A percentile compares a stretch with the other conserved stretches of the same genome.
phyloP scores from a whole-genome alignment of 2,329 filamentous ascomycete genomes.

The Trichophyton rubrum region DNA sequence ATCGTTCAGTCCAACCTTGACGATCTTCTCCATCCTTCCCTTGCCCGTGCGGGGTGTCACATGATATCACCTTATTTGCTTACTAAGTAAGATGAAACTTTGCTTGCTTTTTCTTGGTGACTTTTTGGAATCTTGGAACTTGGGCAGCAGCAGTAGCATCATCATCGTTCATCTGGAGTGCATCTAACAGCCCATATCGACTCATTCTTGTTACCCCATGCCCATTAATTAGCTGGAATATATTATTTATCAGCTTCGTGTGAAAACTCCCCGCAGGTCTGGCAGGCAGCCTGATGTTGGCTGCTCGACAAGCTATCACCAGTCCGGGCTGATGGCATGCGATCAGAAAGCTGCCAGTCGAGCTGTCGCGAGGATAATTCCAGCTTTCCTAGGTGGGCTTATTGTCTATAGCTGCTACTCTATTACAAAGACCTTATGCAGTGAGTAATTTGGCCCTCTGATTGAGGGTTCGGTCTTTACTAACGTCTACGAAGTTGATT shows the following conservation, averaged over 20 bases:
- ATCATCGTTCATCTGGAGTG: background rate
- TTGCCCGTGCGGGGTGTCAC: background rate
- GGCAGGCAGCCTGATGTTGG: background rate
- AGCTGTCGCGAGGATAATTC: constrained; percentile 54
- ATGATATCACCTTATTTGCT: background rate
- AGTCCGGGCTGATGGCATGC: constrained; percentile 22
- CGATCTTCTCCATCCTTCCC: background rate
- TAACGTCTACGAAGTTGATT: constrained; percentile 45
- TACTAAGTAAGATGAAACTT: background rate
- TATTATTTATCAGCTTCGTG: background rate
- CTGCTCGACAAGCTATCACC: background rate
- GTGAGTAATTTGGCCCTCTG: constrained; percentile 38
- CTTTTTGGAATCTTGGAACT: background rate
- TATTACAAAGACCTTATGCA: constrained; percentile 53
- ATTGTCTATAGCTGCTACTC: constrained; percentile 62
- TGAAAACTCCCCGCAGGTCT: background rate
- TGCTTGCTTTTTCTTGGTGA: background rate
- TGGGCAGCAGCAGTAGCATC: background rate
- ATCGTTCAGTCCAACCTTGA: background rate
- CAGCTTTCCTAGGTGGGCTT: constrained; percentile 52
- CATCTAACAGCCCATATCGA: background rate
- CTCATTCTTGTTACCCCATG: too few relatives aligned
- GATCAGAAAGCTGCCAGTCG: constrained; percentile 39
- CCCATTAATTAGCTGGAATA: too few relatives aligned
- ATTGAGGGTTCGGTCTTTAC: background rate